Evolutionary conservation across 2,329 filamentous ascomycete genomes (phyloP), one percentile per base, ranked within the genome.

Genomic region (Phyllosticta citribraziliensis): DNA sequence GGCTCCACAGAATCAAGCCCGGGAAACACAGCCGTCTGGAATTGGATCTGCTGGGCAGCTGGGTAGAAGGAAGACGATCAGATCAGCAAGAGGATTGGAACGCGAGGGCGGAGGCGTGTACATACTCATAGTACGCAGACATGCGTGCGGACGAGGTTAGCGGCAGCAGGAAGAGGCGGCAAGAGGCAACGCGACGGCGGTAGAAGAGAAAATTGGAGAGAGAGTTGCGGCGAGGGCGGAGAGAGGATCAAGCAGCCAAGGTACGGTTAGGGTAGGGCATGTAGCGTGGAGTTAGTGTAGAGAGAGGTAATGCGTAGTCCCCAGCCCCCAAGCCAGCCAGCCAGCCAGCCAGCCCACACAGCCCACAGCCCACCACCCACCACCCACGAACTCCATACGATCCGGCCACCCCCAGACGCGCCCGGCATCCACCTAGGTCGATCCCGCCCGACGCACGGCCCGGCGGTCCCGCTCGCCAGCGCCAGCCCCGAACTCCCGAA

Each of bases 111-210:
- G 19, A 52, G 2, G 22, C 6, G 10, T 8, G 30, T 66, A 73
- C 71, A 66, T 73, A 76, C 74, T 72, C 75, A 76, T 76, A 58
- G 65, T 40, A 40, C 33, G 33, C 33, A 40, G 33, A 40, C 33
- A 40, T 40, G 33, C 33, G 33, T 40, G 33, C 33, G 33, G 33
- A 40, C 33, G 33, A 14, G 9, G 33, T 40, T 40, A 40, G 33
- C 33, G 33, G 33, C 33, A 35, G 33, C 33, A 40, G 33, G 33
- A 40, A 40, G 33, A 14, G 2, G 33, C 33, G 33, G 33, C 33
- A 40, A 40, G 33, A 12, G 33, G 14, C 33, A 17, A 40, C 10
- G 33, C 33, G 14, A 40, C 33, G 10, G 33, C 33, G 33, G 22
- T 22, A 22, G 22, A 22, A 22, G 33, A 17, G 17, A 40, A 40